phyloP scores from a whole-genome alignment of 768 basidiomycete genomes.

The Tricholoma saponaceum region DNA sequence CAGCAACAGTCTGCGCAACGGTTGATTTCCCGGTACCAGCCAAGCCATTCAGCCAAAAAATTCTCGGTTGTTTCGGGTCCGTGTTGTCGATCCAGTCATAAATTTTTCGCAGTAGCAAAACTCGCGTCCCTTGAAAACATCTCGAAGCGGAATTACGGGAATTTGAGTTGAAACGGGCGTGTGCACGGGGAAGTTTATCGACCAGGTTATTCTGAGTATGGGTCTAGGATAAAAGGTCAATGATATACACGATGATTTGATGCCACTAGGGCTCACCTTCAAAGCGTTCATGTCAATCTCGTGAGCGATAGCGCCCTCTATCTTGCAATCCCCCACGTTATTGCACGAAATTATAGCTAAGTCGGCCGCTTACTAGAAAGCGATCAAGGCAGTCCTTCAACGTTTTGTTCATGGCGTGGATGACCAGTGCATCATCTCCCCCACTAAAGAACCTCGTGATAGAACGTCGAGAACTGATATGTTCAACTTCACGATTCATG shows the following conservation, averaged over 20 bases:
- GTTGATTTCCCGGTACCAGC: neutral
- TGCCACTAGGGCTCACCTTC: neutral
- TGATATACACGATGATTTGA: neutral
- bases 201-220: constrained; percentile 5
- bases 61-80: neutral
- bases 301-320: constrained; percentile 6
- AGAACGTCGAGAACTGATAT: constrained; percentile 2
- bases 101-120: constrained; percentile 5
- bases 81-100: constrained; percentile 6
- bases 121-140: constrained; percentile 9
- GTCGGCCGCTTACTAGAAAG: neutral
- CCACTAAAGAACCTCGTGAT: constrained; percentile 4
- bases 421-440: constrained; percentile 6
- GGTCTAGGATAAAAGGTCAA: neutral
- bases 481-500: constrained; percentile 1
- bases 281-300: constrained; percentile 2
- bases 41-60: neutral
- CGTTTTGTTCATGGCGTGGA: neutral
- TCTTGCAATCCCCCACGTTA: neutral
- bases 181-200: constrained; percentile 8
- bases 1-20: neutral
- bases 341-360: neutral
- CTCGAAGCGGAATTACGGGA: constrained; percentile 7
- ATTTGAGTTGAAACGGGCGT: constrained; percentile 7
- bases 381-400: constrained; percentile 7